phyloP scores from a whole-genome alignment of 192 early-diverging fungal species.

The Phycomyces nitens region DNA sequence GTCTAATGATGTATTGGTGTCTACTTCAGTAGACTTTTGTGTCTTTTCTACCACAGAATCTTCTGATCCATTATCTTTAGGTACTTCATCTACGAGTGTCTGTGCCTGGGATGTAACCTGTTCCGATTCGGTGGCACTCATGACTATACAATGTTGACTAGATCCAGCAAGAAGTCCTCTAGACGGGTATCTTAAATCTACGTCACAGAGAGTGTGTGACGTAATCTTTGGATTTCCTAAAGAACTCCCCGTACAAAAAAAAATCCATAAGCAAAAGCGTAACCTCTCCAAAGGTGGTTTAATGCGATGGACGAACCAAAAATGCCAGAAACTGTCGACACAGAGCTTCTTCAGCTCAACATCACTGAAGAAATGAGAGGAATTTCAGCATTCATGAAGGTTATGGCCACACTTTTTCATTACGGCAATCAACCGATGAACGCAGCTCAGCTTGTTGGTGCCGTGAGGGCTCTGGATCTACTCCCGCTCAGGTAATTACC shows the following conservation, averaged over 20 bases:
- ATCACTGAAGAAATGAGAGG: conserved; percentile 30
- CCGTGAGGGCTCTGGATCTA: conserved; percentile 32
- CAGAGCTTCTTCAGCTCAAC: conserved; percentile 35
- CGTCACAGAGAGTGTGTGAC: neutral
- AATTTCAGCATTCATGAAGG: conserved; percentile 41
- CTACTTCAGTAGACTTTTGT: neutral
- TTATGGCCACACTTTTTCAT: conserved; percentile 41
- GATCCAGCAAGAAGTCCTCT: too few species aligned
- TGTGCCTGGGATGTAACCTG: neutral
- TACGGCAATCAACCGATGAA: conserved; percentile 36
- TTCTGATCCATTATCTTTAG: neutral
- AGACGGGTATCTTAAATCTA: neutral
- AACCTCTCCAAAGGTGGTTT: too few species aligned
- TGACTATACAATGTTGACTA: neutral
- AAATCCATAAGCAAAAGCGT: neutral
- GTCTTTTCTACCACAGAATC: neutral
- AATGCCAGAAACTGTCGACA: conserved; percentile 19
- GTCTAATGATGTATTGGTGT: neutral
- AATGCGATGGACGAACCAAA: neutral
- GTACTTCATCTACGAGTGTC: neutral
- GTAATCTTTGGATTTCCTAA: neutral
- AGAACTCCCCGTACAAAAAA: neutral
- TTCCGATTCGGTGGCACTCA: neutral
- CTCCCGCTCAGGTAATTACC: conserved; percentile 33
- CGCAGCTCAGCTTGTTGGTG: conserved; percentile 36